Evolutionary conservation across 495 filamentous ascomycete species (phyloP), one percentile per base, ranked within the genome.

Genomic region (Choiromyces venosus): DNA sequence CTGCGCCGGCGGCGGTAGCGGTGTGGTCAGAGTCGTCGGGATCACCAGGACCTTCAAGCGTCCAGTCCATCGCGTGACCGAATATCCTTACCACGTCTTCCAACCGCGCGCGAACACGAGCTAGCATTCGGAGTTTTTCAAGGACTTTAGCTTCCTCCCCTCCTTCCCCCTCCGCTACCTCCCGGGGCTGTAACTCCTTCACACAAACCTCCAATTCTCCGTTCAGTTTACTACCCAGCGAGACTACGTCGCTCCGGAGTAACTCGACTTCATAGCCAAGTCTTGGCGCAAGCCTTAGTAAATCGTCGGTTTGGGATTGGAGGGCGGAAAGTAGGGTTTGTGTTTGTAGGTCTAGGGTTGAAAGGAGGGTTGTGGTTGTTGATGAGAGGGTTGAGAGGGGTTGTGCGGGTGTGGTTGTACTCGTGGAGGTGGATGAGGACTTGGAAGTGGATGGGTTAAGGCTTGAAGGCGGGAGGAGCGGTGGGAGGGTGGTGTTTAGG

Each of bases 201-300:
- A 91, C 85, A 71, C 96, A 93, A 71, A 87, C 88, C 37, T 81
- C 82, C 35, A 97, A 88, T 71, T 93, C 91, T 4, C 88, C 85
- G 16, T 87, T 85, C 36, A 97, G 82, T n/a, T n/a, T n/a, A n/a
- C 0, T 85, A 85, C 73, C 88, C 73, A 99, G 83, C 8, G 90
- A 84, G 74, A 97, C 93, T 0, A 90, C 89, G 65, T 98, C 95
- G 69, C 94, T 94, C 9, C 93, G 89, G 12, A 99, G 83, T 10
- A 98, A 87, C 80, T 99, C 95, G 12, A 99, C 94, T 79, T 97
- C 93, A 82, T 99, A 99, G 37, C 93, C 92, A 33, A 99, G 85
- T 14, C 96, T 87, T 73, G 91, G 89, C 35, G 92, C 91, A 75
- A 92, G 90, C 66, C 95, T 88, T 29, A 99, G 85, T 73, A 99